Evolutionary conservation across 768 basidiomycete species (phyloP), one percentile per base, ranked within the genome.

Genomic region (Lactarius sanguifluus): DNA sequence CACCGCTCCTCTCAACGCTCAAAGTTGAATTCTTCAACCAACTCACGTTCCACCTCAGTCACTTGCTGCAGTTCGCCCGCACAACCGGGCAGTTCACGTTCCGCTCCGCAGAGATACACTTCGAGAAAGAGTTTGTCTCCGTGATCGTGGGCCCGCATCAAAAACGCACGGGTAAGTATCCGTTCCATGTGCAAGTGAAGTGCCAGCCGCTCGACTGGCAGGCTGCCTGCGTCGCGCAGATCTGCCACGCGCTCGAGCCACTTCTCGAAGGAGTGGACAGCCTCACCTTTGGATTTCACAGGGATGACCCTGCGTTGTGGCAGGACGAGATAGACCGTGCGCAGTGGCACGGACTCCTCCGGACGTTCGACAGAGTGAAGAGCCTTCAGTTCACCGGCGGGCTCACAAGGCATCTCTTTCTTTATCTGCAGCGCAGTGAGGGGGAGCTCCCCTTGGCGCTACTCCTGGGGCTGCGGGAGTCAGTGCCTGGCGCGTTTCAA

Each of bases 261-360:
- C 20, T 56, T 5, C 54, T 62, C n/a, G 12, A 10, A 3, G 12
- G 28, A 6, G 20, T 36, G 28, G 40, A 62, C 9, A 43, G 20
- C 28, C 54, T 62, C 40, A 32, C 13, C 9, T 54, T 62, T 28
- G 61, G 60, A n/a, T 52, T 52, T 16, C 60, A 62, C 12, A 56
- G n/a, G 25, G 38, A 32, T 10, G 6, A 8, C 20, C 9, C 43
- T 1, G 20, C 2, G 1, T 3, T 43, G 9, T 34, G 45, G 59
- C 18, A 16, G 41, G 28, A 5, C 25, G 54, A 41, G 9, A 20
- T 62, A 28, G 61, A 62, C 40, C 28, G 12, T 6, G 54, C 10
- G 1, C 52, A 23, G 43, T 62, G 61, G 54, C 52, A 40, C 36
- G 15, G 18, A 25, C 54, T 62, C 28, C 41, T 62, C 5, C 3